These are phyloP conservation scores for Diutina mesorugosa DNA, from an alignment of 1,139 yeast genomes.

Conservation along the genomic window DNA sequence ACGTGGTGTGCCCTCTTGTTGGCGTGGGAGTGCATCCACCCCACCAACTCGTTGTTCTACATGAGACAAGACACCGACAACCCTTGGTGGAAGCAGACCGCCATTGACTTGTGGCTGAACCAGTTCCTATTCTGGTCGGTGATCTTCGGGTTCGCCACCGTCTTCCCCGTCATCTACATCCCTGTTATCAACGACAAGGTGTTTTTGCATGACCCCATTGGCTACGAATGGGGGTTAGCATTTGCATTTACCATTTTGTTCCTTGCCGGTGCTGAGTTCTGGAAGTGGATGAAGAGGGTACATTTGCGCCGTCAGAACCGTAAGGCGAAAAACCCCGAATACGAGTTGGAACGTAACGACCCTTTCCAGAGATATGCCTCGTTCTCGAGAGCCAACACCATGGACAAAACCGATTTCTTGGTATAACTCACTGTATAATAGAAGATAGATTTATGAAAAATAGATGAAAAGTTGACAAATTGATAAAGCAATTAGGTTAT, in stretches of 20 bases:
- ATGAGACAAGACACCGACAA: slow-evolving; percentile 61
- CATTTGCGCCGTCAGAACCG: slow-evolving; percentile 25
- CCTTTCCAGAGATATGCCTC: slow-evolving; percentile 54
- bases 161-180: slow-evolving; percentile 76
- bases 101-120: slow-evolving; percentile 60
- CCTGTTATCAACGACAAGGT: slow-evolving; percentile 77
- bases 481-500: too few relatives aligned
- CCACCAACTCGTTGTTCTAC: slow-evolving; percentile 58
- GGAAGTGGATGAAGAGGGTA: slow-evolving; percentile 56
- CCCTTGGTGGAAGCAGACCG: slow-evolving; percentile 43
- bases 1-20: slow-evolving; percentile 82
- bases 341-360: slow-evolving; percentile 48
- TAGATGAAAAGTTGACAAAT: too few relatives aligned
- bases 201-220: slow-evolving; percentile 61
- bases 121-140: slow-evolving; percentile 80
- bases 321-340: slow-evolving; percentile 37
- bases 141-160: slow-evolving; percentile 53
- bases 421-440: background rate
- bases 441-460: background rate
- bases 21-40: slow-evolving; percentile 86
- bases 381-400: slow-evolving; percentile 36
- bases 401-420: slow-evolving; percentile 9
- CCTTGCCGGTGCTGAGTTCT: slow-evolving; percentile 47
- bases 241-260: slow-evolving; percentile 52
- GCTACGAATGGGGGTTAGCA: slow-evolving; percentile 78